Conservation (phyloP, 306 rosid genomes). For the Neltuma alba region DNA sequence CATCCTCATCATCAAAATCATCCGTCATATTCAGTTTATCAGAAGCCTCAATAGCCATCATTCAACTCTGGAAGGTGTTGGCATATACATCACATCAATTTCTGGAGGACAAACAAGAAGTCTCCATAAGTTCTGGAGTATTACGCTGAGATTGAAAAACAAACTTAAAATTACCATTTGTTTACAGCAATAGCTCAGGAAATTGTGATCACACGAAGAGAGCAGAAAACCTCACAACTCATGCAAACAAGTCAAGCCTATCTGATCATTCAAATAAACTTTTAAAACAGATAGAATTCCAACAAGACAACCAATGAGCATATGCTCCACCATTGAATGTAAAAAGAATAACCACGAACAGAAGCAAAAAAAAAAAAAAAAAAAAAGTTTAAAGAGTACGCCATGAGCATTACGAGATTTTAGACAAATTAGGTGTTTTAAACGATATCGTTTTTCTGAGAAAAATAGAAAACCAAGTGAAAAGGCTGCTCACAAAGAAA, state of each 20-base stretch:
- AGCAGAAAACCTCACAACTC: slow-evolving; percentile 20
- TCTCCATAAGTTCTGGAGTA: slow-evolving; percentile 6
- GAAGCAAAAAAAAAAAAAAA: background rate
- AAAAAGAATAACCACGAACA: background rate
- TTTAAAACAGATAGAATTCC: background rate
- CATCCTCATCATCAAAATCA: slow-evolving; percentile 33
- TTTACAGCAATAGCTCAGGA: slow-evolving; percentile 2
- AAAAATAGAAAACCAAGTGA: background rate
- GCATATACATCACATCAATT: slow-evolving; percentile 41
- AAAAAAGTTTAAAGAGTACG: background rate
- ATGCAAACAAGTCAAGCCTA: slow-evolving; percentile 6
- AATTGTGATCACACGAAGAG: slow-evolving; percentile 17
- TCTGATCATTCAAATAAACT: background rate
- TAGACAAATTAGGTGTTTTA: background rate
- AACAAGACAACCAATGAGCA: background rate
- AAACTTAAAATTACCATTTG: slow-evolving; percentile 12
- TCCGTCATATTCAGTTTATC: slow-evolving; percentile 33
- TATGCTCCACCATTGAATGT: background rate
- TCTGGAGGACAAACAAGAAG: slow-evolving; percentile 27
- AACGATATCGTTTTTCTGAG: background rate
- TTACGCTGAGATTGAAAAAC: background rate
- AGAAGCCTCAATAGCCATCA: slow-evolving; percentile 58
- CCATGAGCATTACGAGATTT: background rate
- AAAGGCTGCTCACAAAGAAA: background rate
- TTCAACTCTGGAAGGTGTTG: slow-evolving; percentile 27